Base-by-base conservation (phyloP, 2,329 filamentous ascomycete genomes). In the Incumbomyces lentus region DNA sequence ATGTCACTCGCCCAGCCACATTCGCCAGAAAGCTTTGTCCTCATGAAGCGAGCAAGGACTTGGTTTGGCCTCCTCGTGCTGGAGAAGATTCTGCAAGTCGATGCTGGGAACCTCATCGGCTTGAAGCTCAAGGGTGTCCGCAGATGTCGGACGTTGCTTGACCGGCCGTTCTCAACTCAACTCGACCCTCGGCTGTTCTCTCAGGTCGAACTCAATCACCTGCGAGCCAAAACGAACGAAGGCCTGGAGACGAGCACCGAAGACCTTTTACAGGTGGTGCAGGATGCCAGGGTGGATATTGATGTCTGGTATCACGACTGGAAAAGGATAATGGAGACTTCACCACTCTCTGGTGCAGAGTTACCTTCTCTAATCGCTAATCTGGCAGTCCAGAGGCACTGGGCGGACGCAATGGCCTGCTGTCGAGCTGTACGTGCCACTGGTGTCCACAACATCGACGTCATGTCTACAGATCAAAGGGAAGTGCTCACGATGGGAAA, bases 51-150 rank as follows among this genome's bases (percentile, higher is more conserved):
- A 40, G 60, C 67, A 0, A 63, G 74, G 33, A 67, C 72, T 0
- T 76, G 73, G 73, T 70, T 75, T 55, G 71, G 70, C 2, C 62
- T 75, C 3, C 66, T 74, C 48, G 69, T 76, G 16, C 58, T 76
- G 10, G 72, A 75, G 18, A 67, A 75, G 49, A 75, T 72, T 65
- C 62, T 70, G 13, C 63, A 65, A 2, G 62, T 71, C 8, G 67
- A 71, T 49, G 67, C 66, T 26, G 72, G 71, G 1, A 71, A 70
- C 31, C 58, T 64, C 0, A 64, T 66, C 2, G 66, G 65, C 2
- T 64, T 71, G 60, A 50, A 59, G 7, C 45, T 63, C 49, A 60
- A 46, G 53, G 65, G 52, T 49, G 46, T 68, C 6, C 66, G 71
- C 6, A 62, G 71, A 18, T 69, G 70, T 22, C 60, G 73, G 14